These are phyloP conservation scores for Heritiera littoralis DNA, from an alignment of 345 rosid species.

Conservation along the genomic window DNA sequence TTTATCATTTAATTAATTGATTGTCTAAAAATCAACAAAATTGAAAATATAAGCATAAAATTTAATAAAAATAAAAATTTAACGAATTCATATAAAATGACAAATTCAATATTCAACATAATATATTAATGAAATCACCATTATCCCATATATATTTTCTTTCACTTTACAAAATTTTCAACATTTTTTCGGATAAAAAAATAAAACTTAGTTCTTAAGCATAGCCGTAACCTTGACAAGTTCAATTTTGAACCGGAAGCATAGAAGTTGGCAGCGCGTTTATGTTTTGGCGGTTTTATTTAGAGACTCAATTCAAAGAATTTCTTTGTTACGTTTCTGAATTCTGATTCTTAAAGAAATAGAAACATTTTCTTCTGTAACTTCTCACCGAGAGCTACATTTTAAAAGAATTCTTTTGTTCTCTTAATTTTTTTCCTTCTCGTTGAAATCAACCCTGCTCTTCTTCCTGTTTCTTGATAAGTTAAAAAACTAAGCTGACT, in stretches of 20 bases:
- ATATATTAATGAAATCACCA: too few species aligned
- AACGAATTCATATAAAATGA: too few species aligned
- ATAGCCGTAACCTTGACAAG: not conserved
- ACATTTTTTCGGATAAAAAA: not conserved
- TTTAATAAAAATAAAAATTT: too few species aligned
- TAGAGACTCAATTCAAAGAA: not conserved
- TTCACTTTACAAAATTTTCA: too few species aligned
- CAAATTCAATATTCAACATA: too few species aligned
- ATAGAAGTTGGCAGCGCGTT: not conserved
- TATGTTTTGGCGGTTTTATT: slow-evolving; percentile 13
- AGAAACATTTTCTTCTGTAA: not conserved
- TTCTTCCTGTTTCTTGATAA: not conserved
- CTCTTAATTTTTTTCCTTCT: not conserved
- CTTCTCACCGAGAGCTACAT: not conserved
- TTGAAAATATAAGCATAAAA: too few species aligned
- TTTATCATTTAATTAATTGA: too few species aligned
- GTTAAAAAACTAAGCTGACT: not conserved
- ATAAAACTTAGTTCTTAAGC: too few species aligned
- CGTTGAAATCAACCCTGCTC: not conserved
- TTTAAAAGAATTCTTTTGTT: not conserved
- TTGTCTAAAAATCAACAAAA: too few species aligned
- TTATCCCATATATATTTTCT: too few species aligned
- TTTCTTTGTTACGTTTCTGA: not conserved
- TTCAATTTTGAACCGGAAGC: not conserved
- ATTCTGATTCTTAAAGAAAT: too few species aligned